These are phyloP conservation scores for Euphorbia lathyris DNA, from an alignment of 345 rosid genomes.

Conservation along the genomic window DNA sequence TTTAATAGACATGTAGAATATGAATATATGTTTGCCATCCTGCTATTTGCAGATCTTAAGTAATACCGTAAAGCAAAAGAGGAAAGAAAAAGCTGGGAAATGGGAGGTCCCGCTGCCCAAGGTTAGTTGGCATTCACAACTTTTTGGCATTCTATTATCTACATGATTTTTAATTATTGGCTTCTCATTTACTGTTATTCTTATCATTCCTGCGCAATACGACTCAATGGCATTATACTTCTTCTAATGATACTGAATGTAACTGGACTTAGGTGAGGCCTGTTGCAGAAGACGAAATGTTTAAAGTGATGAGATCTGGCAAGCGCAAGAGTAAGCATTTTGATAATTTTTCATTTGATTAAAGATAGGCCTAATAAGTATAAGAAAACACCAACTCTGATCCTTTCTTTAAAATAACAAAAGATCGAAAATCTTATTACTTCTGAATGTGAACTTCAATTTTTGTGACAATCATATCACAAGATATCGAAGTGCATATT, in stretches of 20 bases:
- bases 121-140: slow-evolving; percentile 33
- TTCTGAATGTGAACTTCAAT: background rate
- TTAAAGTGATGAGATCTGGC: slow-evolving; percentile 83
- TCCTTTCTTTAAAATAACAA: background rate
- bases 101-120: slow-evolving; percentile 97
- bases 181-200: background rate
- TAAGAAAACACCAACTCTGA: background rate
- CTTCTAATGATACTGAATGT: background rate
- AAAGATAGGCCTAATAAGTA: background rate
- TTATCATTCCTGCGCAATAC: background rate
- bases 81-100: slow-evolving; percentile 94
- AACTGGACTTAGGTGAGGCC: slow-evolving; percentile 71
- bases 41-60: slow-evolving; percentile 61
- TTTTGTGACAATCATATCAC: background rate
- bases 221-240: background rate
- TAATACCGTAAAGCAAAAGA: slow-evolving; percentile 91
- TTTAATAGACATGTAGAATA: background rate
- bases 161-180: background rate
- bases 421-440: background rate
- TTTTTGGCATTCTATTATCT: background rate
- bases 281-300: slow-evolving; percentile 98
- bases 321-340: slow-evolving; percentile 74
- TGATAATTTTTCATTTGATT: background rate
- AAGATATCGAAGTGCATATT: background rate
- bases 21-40: background rate